Conservation (phyloP, 2,329 filamentous ascomycete species). For the Furcasterigmium sp. region DNA sequence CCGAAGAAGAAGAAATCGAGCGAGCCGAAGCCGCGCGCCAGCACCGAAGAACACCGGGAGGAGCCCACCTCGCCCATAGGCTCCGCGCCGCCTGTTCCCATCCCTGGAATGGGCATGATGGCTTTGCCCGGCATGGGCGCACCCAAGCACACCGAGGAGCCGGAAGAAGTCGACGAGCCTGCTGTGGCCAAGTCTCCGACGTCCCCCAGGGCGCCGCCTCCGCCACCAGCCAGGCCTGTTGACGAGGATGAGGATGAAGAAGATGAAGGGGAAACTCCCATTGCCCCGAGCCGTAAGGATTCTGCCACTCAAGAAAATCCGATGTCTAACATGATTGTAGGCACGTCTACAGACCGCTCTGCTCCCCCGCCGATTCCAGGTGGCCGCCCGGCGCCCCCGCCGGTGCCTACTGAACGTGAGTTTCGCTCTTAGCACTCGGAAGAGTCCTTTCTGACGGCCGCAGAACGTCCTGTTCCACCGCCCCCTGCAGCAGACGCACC, state of each 20-base stretch:
- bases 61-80: constrained; percentile 37
- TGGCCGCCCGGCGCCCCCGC: constrained; percentile 43
- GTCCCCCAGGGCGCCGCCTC: constrained; percentile 32
- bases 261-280: constrained; percentile 21
- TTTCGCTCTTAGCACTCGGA: constrained; percentile 12
- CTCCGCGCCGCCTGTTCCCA: constrained; percentile 49
- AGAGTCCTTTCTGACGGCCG: constrained; percentile 2
- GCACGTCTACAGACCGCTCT: constrained; percentile 27
- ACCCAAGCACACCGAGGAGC: constrained; percentile 40
- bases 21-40: constrained; percentile 24
- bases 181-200: constrained; percentile 27
- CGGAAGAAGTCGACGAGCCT: constrained; percentile 44
- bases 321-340: constrained; percentile 24
- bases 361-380: constrained; percentile 51
- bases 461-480: constrained; percentile 59
- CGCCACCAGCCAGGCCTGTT: constrained; percentile 40
- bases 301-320: too few species aligned
- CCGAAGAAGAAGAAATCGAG: constrained; percentile 52
- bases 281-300: constrained; percentile 7
- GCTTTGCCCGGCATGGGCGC: constrained; percentile 68
- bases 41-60: constrained; percentile 34
- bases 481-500: constrained; percentile 51
- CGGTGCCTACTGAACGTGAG: constrained; percentile 58
- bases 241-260: constrained; percentile 43
- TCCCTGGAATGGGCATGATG: constrained; percentile 49